These are phyloP conservation scores for Nannochloris sp. DNA, from an alignment of 139 green algal genomes.

Conservation along the genomic window DNA sequence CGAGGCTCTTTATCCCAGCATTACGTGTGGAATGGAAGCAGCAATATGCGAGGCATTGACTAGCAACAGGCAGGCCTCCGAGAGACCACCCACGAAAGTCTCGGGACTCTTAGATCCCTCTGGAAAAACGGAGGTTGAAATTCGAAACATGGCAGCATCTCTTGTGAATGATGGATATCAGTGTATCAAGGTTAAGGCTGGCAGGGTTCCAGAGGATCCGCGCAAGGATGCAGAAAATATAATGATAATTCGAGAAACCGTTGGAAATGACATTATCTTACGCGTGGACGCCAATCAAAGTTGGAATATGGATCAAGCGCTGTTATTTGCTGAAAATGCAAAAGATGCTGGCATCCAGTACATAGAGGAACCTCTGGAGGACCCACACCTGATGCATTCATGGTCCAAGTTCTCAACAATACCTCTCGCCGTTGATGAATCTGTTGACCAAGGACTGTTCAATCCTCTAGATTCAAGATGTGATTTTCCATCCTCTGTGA, in stretches of 20 bases:
- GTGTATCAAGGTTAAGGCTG: constrained; percentile 87
- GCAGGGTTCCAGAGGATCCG: constrained; percentile 27
- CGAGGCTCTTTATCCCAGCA: background rate
- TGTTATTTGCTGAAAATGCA: constrained; percentile 6
- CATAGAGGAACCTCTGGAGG: constrained; percentile 70
- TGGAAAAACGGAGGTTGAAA: background rate
- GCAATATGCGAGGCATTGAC: background rate
- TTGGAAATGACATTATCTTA: constrained; percentile 55
- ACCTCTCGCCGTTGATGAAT: constrained; percentile 75
- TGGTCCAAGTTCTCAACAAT: constrained; percentile 45
- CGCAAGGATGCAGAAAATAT: constrained; percentile 63
- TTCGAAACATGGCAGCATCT: too few species aligned
- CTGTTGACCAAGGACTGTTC: constrained; percentile 57
- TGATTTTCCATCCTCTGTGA: constrained; percentile 21
- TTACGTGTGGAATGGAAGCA: background rate
- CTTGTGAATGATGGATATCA: constrained; percentile 30
- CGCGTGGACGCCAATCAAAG: constrained; percentile 82
- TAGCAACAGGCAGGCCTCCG: background rate
- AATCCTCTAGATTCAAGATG: background rate
- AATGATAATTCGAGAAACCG: constrained; percentile 38
- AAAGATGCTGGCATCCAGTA: constrained; percentile 48
- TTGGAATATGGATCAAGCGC: constrained; percentile 68
- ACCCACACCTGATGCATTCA: constrained; percentile 39
- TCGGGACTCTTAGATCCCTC: background rate
- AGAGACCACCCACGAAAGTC: background rate